Evolutionary conservation across 306 rosid genomes (phyloP).

Genomic region (Gynostemma pentaphyllum): DNA sequence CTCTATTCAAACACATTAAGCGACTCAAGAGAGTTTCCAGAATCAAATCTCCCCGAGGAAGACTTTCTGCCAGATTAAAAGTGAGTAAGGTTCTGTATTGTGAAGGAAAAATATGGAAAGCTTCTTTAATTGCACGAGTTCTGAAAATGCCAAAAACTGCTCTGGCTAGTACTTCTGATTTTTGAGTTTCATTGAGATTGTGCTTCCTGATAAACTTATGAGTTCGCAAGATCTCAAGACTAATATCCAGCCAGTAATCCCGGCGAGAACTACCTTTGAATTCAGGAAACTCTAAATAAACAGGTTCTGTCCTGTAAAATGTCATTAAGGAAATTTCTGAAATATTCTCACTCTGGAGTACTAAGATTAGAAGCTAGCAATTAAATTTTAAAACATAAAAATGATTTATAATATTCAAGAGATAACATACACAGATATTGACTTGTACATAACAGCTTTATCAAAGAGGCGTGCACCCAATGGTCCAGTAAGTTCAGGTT

Average conservation of each 20-base stretch:
- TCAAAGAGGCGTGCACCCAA: slow-evolving; percentile 92
- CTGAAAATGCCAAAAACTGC: slow-evolving; percentile 65
- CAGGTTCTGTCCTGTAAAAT: slow-evolving; percentile 77
- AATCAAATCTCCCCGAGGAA: slow-evolving; percentile 80
- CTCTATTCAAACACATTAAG: slow-evolving; percentile 31
- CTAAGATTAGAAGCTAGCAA: not conserved
- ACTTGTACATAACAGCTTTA: slow-evolving; percentile 89
- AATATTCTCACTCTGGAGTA: not conserved
- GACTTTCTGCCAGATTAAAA: slow-evolving; percentile 83
- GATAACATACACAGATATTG: slow-evolving; percentile 63
- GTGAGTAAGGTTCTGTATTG: slow-evolving; percentile 64
- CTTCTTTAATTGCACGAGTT: slow-evolving; percentile 71
- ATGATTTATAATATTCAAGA: slow-evolving; percentile 6
- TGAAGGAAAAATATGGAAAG: slow-evolving; percentile 44
- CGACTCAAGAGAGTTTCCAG: slow-evolving; percentile 57
- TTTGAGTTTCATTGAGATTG: slow-evolving; percentile 47
- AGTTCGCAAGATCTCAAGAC: slow-evolving; percentile 62
- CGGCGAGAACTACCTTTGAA: slow-evolving; percentile 79
- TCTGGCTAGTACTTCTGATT: slow-evolving; percentile 63
- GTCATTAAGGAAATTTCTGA: slow-evolving; percentile 44
- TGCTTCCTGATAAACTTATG: slow-evolving; percentile 60
- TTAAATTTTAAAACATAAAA: not conserved
- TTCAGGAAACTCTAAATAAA: slow-evolving; percentile 88
- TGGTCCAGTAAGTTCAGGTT: slow-evolving; percentile 89
- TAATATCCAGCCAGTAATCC: slow-evolving; percentile 84